Evolutionary conservation across 2,329 filamentous ascomycete species (phyloP).

Genomic region (Fusarium metavorans): DNA sequence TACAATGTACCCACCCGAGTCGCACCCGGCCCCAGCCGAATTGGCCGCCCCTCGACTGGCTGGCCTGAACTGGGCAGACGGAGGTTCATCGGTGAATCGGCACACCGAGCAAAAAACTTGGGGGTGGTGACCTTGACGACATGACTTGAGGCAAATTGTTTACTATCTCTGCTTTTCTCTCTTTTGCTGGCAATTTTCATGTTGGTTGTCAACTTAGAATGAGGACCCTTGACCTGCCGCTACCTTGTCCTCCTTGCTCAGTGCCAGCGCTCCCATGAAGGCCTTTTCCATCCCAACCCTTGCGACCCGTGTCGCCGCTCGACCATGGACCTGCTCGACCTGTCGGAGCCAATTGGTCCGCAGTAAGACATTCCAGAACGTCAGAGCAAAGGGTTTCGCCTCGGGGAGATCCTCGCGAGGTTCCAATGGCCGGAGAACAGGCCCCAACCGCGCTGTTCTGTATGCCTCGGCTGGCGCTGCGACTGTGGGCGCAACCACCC

Average conservation of each 20-base stretch:
- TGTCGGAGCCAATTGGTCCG: constrained; percentile 57
- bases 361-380: constrained; percentile 44
- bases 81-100: constrained; percentile 44
- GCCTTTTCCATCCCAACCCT: constrained; percentile 53
- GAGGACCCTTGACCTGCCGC: constrained; percentile 24
- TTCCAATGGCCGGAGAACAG: constrained; percentile 33
- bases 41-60: constrained; percentile 11
- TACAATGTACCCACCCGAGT: constrained; percentile 1
- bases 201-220: constrained; percentile 33
- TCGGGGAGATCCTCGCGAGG: constrained; percentile 44
- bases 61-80: constrained; percentile 34
- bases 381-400: constrained; percentile 46
- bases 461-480: constrained; percentile 65
- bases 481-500: constrained; percentile 59
- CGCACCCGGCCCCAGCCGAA: constrained; percentile 44
- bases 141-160: constrained; percentile 33
- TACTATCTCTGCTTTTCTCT: not conserved
- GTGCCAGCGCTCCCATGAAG: constrained; percentile 53
- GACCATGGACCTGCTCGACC: constrained; percentile 60
- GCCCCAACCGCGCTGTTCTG: constrained; percentile 53
- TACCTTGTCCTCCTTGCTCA: constrained; percentile 22
- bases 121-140: constrained; percentile 29
- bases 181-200: constrained; percentile 2
- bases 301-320: constrained; percentile 53
- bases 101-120: constrained; percentile 44